A percentile compares a stretch with the other conserved stretches of the same genome.
phyloP scores from a whole-genome alignment of 2,329 filamentous ascomycete species.

The Triangularia verruculosa region DNA sequence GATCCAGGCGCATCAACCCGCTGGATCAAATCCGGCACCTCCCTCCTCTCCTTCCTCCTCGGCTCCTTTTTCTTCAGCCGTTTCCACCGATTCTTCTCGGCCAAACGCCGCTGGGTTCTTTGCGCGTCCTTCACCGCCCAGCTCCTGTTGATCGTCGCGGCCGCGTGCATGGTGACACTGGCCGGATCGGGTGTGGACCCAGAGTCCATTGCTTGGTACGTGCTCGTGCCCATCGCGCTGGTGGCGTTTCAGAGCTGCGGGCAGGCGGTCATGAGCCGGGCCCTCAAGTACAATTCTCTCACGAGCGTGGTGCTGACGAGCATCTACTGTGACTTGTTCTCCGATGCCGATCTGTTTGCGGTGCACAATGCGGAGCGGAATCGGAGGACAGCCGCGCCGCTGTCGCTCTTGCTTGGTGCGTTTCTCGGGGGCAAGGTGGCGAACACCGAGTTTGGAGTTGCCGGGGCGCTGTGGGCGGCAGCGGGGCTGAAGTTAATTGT shows the following conservation, averaged over 20 bases:
- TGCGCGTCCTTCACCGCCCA: constrained; percentile 57
- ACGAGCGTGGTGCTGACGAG: constrained; percentile 79
- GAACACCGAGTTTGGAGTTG: constrained; percentile 46
- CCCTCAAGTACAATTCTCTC: constrained; percentile 65
- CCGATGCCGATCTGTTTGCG: constrained; percentile 53
- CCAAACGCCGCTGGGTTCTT: constrained; percentile 63
- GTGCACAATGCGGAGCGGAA: constrained; percentile 49
- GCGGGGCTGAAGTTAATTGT: constrained; percentile 55
- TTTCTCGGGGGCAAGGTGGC: constrained; percentile 50
- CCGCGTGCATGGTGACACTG: constrained; percentile 51
- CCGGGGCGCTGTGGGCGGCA: constrained; percentile 59
- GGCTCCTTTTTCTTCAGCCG: constrained; percentile 70
- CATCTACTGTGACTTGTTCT: constrained; percentile 78
- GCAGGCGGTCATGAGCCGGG: constrained; percentile 71
- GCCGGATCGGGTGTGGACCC: constrained; percentile 38
- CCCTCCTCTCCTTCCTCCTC: constrained; percentile 66
- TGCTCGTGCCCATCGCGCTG: constrained; percentile 64
- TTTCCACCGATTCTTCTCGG: constrained; percentile 62
- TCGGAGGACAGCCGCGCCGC: constrained; percentile 47
- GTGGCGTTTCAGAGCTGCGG: constrained; percentile 76
- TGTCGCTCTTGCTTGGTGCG: constrained; percentile 49
- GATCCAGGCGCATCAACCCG: constrained; percentile 52
- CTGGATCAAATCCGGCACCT: constrained; percentile 70
- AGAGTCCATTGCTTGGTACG: constrained; percentile 53
- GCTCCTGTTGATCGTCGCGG: constrained; percentile 46